A percentile compares a stretch with the other conserved stretches of the same genome.
Evolutionary conservation across 163 green algal species (phyloP).

Genomic region (Scenedesmus sp.): DNA sequence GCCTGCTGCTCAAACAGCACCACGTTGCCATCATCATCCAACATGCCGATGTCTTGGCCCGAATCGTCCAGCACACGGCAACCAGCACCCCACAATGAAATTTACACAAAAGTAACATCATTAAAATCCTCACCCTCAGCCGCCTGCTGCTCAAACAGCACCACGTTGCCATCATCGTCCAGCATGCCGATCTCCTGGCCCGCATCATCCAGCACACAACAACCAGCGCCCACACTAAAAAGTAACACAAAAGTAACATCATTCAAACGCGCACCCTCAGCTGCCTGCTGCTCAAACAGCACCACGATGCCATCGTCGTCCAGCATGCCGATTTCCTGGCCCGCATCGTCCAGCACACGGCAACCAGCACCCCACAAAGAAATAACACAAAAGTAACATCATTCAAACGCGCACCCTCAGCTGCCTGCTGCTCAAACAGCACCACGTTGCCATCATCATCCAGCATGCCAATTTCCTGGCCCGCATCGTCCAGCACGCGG

Average conservation of each 20-base stretch:
- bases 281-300: slow-evolving; percentile 12
- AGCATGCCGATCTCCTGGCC: slow-evolving; percentile 5
- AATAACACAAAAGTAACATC: not conserved
- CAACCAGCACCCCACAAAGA: not conserved
- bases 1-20: slow-evolving; percentile 12
- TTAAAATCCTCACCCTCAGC: not conserved
- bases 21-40: slow-evolving; percentile 40
- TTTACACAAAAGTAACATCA: not conserved
- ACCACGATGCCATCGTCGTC: slow-evolving; percentile 32
- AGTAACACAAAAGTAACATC: not conserved
- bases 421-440: slow-evolving; percentile 37
- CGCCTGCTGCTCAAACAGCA: slow-evolving; percentile 12
- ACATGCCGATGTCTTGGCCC: not conserved
- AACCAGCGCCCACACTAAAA: not conserved
- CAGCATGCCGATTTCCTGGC: slow-evolving; percentile 5
- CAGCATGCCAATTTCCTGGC: slow-evolving; percentile 39
- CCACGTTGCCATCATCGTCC: slow-evolving; percentile 35
- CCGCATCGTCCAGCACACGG: not conserved
- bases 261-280: not conserved
- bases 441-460: slow-evolving; percentile 52
- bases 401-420: slow-evolving; percentile 20
- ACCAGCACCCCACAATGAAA: not conserved
- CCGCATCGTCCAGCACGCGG: slow-evolving; percentile 28
- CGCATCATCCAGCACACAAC: not conserved
- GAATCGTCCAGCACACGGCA: not conserved